phyloP scores from a whole-genome alignment of 257 asterid genomes.

The Solanum chiquidenum region DNA sequence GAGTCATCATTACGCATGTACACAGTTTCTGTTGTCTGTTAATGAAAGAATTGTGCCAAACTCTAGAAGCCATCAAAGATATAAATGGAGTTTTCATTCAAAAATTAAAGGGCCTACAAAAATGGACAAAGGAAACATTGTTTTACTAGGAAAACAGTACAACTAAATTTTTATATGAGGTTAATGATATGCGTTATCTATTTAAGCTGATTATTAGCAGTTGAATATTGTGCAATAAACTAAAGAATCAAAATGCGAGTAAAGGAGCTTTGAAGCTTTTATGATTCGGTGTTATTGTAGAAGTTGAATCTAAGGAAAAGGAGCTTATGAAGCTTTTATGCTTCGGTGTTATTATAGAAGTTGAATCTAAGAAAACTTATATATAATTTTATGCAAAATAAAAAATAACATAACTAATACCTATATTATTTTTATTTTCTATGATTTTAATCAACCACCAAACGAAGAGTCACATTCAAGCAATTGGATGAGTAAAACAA shows the following conservation, averaged over 20 bases:
- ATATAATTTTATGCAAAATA: no score
- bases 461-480: not conserved
- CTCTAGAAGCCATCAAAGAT: not conserved
- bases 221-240: no score
- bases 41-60: not conserved
- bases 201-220: no score
- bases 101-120: not conserved
- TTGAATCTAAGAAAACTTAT: not conserved
- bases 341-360: no score
- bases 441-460: not conserved
- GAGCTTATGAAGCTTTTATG: not conserved
- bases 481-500: not conserved
- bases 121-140: not conserved
- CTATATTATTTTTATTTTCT: no score
- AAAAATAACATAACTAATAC: no score
- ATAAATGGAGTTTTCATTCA: not conserved
- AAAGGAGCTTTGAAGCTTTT: not conserved
- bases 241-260: not conserved
- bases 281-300: no score
- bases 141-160: not conserved
- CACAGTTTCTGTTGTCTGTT: not conserved
- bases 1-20: not conserved
- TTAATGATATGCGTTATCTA: no score
- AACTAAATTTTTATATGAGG: no score
- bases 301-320: not conserved